Percentiles rank a stretch among this genome's conserved stretches.
phyloP scores from a whole-genome alignment of 129 eudicot species.

The Kitagawia praeruptora region DNA sequence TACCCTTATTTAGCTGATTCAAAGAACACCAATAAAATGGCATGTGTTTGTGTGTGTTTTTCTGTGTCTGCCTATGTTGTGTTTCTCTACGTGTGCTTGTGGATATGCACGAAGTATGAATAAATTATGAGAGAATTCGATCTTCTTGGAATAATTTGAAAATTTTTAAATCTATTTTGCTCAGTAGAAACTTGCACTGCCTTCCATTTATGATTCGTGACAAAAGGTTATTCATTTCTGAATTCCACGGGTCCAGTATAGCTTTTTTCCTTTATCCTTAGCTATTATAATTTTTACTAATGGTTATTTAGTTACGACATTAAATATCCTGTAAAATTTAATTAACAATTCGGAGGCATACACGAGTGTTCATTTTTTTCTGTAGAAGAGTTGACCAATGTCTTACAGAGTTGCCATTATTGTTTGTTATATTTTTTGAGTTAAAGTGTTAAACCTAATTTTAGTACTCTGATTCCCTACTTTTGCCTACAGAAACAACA shows the following conservation, averaged over 20 bases:
- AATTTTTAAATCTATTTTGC: neutral
- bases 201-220: neutral
- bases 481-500: slow-evolving; percentile 65
- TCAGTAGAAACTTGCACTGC: neutral
- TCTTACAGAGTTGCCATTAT: neutral
- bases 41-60: neutral
- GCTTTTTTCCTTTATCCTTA: neutral
- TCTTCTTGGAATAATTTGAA: neutral
- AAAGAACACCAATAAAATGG: no score
- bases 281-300: neutral
- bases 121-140: neutral
- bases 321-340: neutral
- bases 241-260: neutral
- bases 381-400: neutral
- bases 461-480: neutral
- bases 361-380: neutral
- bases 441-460: neutral
- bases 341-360: neutral
- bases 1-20: no score
- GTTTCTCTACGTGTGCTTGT: neutral
- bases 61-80: neutral
- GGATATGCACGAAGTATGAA: neutral
- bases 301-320: neutral
- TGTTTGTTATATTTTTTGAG: neutral
- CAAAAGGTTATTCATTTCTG: neutral